Percentiles rank a stretch among this genome's conserved stretches.
Evolutionary conservation across 2,329 filamentous ascomycete genomes (phyloP).

Genomic region (Tolypocladium pustulatum): DNA sequence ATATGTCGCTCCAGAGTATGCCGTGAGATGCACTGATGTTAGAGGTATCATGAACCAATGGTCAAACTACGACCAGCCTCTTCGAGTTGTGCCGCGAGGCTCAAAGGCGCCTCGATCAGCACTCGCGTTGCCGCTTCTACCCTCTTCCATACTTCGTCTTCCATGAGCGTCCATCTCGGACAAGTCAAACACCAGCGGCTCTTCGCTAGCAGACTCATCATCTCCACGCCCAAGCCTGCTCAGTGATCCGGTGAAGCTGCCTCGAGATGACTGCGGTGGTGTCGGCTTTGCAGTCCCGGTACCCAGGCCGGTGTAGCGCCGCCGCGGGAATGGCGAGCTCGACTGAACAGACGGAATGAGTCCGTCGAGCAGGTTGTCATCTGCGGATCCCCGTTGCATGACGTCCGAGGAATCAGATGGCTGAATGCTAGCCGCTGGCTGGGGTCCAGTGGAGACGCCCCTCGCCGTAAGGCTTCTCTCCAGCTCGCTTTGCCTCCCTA

Average conservation of each 20-base stretch:
- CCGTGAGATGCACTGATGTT: neutral
- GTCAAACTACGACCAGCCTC: conserved; percentile 23
- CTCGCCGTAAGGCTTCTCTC: conserved; percentile 18
- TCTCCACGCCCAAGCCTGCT: conserved; percentile 29
- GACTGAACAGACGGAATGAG: conserved; percentile 27
- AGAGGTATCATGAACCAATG: neutral
- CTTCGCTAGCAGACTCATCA: conserved; percentile 48
- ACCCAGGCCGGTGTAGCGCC: conserved; percentile 34
- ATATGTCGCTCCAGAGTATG: neutral
- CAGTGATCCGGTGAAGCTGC: conserved; percentile 32
- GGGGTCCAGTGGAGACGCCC: conserved; percentile 18
- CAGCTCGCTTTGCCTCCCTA: conserved; percentile 32
- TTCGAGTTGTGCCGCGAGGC: conserved; percentile 21
- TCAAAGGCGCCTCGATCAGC: conserved; percentile 29
- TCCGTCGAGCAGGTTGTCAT: conserved; percentile 35
- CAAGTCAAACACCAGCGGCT: conserved; percentile 63
- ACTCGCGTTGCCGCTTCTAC: conserved; percentile 27
- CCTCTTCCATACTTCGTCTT: conserved; percentile 49
- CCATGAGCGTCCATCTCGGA: conserved; percentile 56
- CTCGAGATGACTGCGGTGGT: conserved; percentile 32
- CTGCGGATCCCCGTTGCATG: conserved; percentile 30
- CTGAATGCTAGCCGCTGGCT: conserved; percentile 31
- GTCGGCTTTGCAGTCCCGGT: conserved; percentile 23
- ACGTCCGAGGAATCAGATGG: conserved; percentile 26
- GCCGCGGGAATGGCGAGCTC: conserved; percentile 34